phyloP scores from a whole-genome alignment of 2,329 filamentous ascomycete genomes.

The Orbilia quercus region DNA sequence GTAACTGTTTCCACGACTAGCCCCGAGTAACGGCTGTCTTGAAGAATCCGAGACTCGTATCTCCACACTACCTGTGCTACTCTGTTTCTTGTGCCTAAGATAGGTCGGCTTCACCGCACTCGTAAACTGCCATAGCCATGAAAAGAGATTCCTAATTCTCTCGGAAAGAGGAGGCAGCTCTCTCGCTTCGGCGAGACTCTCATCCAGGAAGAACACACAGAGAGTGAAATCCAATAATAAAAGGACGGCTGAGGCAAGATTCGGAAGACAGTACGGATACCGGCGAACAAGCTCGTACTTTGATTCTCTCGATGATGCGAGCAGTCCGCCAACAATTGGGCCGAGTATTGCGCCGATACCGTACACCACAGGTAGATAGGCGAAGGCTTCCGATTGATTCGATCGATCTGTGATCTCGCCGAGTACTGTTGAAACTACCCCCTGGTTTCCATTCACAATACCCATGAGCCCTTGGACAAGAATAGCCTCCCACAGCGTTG shows the following conservation, averaged over 20 bases:
- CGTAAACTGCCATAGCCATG: slow-evolving; percentile 75
- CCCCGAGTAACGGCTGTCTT: slow-evolving; percentile 27
- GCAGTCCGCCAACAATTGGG: slow-evolving; percentile 85
- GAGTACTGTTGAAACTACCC: slow-evolving; percentile 89
- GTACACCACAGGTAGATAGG: slow-evolving; percentile 95
- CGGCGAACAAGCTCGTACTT: slow-evolving; percentile 60
- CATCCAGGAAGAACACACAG: slow-evolving; percentile 83
- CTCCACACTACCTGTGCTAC: not conserved
- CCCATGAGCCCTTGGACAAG: slow-evolving; percentile 91
- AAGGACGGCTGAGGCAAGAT: slow-evolving; percentile 79
- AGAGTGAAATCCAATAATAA: slow-evolving; percentile 78
- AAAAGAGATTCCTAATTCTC: slow-evolving; percentile 71
- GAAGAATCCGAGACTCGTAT: slow-evolving; percentile 9
- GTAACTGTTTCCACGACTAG: not conserved
- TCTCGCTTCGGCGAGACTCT: slow-evolving; percentile 78
- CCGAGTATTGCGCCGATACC: slow-evolving; percentile 93
- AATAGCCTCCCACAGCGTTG: slow-evolving; percentile 82
- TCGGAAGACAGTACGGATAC: slow-evolving; percentile 87
- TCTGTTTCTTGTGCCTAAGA: slow-evolving; percentile 12
- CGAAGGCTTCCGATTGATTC: slow-evolving; percentile 93
- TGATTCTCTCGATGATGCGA: slow-evolving; percentile 73
- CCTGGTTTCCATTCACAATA: slow-evolving; percentile 83
- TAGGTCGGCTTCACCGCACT: slow-evolving; percentile 41
- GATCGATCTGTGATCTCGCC: slow-evolving; percentile 95
- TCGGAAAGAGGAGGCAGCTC: slow-evolving; percentile 71